Conservation (phyloP, 441 rosid genomes). For the Croton laevigatus region DNA sequence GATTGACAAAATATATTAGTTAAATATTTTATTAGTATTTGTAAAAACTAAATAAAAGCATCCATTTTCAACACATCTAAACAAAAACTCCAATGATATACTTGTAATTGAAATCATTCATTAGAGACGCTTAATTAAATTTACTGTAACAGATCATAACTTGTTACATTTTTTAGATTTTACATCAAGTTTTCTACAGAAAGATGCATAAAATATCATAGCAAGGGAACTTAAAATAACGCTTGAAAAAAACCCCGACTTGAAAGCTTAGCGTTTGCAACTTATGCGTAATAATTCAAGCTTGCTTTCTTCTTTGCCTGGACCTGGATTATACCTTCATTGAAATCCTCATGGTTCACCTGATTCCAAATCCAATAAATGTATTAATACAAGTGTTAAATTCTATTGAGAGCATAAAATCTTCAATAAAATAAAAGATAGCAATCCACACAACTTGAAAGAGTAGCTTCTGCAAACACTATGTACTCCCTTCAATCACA, state of each 20-base stretch:
- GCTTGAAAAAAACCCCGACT: not conserved
- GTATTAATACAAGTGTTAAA: not conserved
- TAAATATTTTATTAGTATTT: too few species aligned
- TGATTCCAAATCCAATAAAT: conserved; percentile 24
- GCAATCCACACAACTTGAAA: not conserved
- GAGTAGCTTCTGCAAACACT: not conserved
- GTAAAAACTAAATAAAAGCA: too few species aligned
- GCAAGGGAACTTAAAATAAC: not conserved
- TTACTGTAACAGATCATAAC: not conserved
- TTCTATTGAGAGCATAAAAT: not conserved
- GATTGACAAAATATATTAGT: too few species aligned
- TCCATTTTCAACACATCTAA: too few species aligned
- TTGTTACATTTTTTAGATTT: not conserved
- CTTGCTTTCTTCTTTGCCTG: conserved; percentile 99
- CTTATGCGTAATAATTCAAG: conserved; percentile 79
- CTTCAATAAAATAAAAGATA: not conserved
- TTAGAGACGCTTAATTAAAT: not conserved
- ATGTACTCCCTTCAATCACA: too few species aligned
- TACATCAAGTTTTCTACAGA: conserved; percentile 2
- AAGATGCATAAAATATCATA: not conserved
- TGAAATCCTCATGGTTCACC: conserved; percentile 97
- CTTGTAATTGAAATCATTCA: not conserved
- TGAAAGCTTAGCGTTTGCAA: not conserved
- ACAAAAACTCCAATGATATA: too few species aligned
- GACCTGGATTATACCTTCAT: conserved; percentile 95